phyloP scores from a whole-genome alignment of 495 filamentous ascomycete species.

The Podospora fimiseda region DNA sequence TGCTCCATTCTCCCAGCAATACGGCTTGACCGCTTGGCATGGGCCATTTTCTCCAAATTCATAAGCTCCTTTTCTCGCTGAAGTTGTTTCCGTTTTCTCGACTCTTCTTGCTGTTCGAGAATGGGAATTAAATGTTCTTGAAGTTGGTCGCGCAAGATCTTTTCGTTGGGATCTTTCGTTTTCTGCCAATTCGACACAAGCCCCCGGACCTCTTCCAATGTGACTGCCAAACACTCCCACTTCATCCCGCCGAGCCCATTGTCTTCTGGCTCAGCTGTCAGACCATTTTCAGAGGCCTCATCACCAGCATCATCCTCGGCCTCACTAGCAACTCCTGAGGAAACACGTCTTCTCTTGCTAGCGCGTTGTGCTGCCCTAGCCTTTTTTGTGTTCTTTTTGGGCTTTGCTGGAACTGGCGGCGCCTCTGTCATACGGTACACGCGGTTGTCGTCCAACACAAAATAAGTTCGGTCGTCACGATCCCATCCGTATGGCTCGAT shows the following conservation, averaged over 20 bases:
- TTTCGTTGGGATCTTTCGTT: constrained; percentile 76
- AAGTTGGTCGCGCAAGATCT: constrained; percentile 61
- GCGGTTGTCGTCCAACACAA: constrained; percentile 88
- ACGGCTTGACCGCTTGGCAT: constrained; percentile 86
- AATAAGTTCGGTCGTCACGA: constrained; percentile 73
- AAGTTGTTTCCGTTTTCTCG: constrained; percentile 58
- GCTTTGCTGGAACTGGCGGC: constrained; percentile 51
- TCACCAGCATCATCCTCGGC: constrained; percentile 49
- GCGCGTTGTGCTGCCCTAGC: constrained; percentile 59
- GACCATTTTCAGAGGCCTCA: constrained; percentile 28
- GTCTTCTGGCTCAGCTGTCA: constrained; percentile 42
- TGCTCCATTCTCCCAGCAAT: constrained; percentile 75
- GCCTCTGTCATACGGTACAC: constrained; percentile 79
- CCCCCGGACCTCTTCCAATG: constrained; percentile 63
- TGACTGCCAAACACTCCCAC: constrained; percentile 89
- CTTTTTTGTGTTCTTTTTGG: constrained; percentile 73
- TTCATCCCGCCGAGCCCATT: constrained; percentile 63
- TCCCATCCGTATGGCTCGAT: constrained; percentile 92
- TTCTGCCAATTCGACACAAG: constrained; percentile 67
- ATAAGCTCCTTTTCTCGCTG: constrained; percentile 74
- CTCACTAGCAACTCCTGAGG: constrained; percentile 45
- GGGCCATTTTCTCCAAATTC: constrained; percentile 76
- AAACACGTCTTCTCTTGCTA: constrained; percentile 65
- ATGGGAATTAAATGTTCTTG: constrained; percentile 72
- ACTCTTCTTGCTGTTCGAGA: constrained; percentile 74